phyloP scores from a whole-genome alignment of 2,329 filamentous ascomycete species.

The Cordyceps farinosa region DNA sequence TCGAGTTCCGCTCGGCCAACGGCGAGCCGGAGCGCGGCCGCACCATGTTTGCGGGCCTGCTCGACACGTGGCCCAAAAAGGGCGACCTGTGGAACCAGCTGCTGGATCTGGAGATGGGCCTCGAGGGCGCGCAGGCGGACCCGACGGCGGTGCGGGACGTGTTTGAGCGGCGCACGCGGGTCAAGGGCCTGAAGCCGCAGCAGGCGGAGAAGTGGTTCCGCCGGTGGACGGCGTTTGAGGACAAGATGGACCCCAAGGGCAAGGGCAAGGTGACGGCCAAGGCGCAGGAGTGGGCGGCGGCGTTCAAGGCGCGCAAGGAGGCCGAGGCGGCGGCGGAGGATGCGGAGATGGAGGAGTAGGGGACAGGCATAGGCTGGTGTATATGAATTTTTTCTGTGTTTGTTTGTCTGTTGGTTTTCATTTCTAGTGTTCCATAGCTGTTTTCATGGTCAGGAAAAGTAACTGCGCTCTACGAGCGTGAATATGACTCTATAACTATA shows the following conservation, averaged over 20 bases:
- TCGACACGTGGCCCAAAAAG: conserved; percentile 82
- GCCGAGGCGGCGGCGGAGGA: conserved; percentile 32
- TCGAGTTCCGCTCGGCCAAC: conserved; percentile 82
- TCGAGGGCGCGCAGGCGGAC: conserved; percentile 51
- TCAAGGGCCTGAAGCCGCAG: conserved; percentile 71
- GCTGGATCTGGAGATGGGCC: conserved; percentile 74
- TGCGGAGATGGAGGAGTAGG: conserved; percentile 36
- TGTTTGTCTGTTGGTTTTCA: background rate
- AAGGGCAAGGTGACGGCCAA: conserved; percentile 67
- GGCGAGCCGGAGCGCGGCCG: conserved; percentile 88
- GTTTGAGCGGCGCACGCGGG: conserved; percentile 74
- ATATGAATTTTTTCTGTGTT: conserved; percentile 1
- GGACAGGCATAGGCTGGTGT: conserved; percentile 13
- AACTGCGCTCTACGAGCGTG: background rate
- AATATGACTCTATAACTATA: background rate
- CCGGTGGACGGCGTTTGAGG: conserved; percentile 88
- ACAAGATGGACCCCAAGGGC: conserved; percentile 63
- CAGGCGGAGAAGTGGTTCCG: conserved; percentile 87
- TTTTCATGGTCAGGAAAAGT: conserved; percentile 19
- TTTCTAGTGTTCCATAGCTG: background rate
- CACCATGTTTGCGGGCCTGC: conserved; percentile 87
- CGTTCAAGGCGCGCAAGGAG: conserved; percentile 44
- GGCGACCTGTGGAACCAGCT: conserved; percentile 92
- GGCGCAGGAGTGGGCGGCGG: conserved; percentile 66
- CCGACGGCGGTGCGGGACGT: conserved; percentile 63